Percentiles rank a stretch among this genome's conserved stretches.
Evolutionary conservation across 768 basidiomycete species (phyloP).

Genomic region (Suillus clintonianus): DNA sequence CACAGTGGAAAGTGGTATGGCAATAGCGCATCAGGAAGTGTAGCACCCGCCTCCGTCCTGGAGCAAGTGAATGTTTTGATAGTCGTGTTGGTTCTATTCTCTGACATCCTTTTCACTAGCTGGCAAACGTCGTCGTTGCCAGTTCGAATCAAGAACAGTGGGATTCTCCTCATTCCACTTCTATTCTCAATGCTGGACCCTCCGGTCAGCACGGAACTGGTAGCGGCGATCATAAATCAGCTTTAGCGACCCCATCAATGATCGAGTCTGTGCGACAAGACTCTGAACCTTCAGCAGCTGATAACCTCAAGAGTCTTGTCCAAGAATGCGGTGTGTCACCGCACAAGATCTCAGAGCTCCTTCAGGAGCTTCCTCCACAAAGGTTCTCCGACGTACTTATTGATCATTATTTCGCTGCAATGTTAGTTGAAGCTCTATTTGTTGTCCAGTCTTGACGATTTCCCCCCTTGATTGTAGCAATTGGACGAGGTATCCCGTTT

Average conservation of each 20-base stretch:
- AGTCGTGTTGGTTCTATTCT: constrained; percentile 11
- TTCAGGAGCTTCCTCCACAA: constrained; percentile 84
- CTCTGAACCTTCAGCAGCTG: constrained; percentile 59
- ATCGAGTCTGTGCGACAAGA: constrained; percentile 46
- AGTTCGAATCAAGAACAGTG: constrained; percentile 31
- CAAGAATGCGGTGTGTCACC: constrained; percentile 93
- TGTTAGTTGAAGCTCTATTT: constrained; percentile 47
- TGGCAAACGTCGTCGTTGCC: constrained; percentile 56
- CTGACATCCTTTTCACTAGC: constrained; percentile 36
- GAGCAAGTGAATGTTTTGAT: constrained; percentile 61
- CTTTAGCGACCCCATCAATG: constrained; percentile 30
- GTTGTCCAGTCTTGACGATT: constrained; percentile 4
- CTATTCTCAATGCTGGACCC: constrained; percentile 11
- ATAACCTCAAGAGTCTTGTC: constrained; percentile 82
- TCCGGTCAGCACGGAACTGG: constrained; percentile 25
- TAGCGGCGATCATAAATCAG: constrained; percentile 25
- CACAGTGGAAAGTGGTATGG: constrained; percentile 89
- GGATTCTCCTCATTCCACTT: constrained; percentile 22
- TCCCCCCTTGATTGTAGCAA: constrained; percentile 53
- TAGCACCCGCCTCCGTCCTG: constrained; percentile 76
- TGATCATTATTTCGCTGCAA: constrained; percentile 76
- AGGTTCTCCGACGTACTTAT: constrained; percentile 75
- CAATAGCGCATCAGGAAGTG: constrained; percentile 78
- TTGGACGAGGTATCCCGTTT: constrained; percentile 91
- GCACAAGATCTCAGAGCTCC: constrained; percentile 85